A percentile compares a stretch with the other conserved stretches of the same genome.
phyloP scores from a whole-genome alignment of 441 rosid genomes.

The Macaranga tanarius region DNA sequence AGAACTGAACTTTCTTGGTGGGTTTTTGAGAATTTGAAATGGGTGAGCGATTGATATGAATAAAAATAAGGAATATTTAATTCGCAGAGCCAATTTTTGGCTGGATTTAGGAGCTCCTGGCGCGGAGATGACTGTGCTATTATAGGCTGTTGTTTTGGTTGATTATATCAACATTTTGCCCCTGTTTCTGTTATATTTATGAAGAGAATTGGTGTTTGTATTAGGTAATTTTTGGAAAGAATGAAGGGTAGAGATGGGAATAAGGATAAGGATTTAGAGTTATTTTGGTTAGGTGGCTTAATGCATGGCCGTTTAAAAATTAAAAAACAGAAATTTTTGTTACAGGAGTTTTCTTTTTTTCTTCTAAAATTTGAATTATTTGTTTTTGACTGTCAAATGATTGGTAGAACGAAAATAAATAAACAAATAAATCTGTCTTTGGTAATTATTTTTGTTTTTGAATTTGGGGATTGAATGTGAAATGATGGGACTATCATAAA shows the following conservation, averaged over 20 bases:
- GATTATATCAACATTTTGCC: background rate
- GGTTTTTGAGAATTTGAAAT: background rate
- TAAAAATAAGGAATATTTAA: background rate
- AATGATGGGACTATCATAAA: too few species aligned
- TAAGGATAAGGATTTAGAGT: background rate
- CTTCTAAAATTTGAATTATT: background rate
- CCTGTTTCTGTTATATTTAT: background rate
- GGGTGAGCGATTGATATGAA: background rate
- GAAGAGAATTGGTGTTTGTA: background rate
- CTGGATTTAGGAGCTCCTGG: slow-evolving; percentile 1
- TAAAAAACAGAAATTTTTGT: background rate
- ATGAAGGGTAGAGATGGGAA: background rate
- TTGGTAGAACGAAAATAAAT: too few species aligned
- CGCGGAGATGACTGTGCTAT: background rate
- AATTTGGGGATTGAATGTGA: too few species aligned
- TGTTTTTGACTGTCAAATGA: too few species aligned
- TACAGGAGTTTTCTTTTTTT: background rate
- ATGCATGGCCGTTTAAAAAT: background rate
- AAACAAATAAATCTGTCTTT: too few species aligned
- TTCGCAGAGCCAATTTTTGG: slow-evolving; percentile 12
- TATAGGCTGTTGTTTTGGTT: background rate
- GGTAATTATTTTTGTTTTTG: too few species aligned
- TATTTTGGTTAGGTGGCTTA: slow-evolving; percentile 2
- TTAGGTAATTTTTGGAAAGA: background rate
- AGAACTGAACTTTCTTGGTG: background rate